A percentile compares a stretch with the other conserved stretches of the same genome.
Conservation (phyloP, 495 filamentous ascomycete species). For the Letharia lupina region DNA sequence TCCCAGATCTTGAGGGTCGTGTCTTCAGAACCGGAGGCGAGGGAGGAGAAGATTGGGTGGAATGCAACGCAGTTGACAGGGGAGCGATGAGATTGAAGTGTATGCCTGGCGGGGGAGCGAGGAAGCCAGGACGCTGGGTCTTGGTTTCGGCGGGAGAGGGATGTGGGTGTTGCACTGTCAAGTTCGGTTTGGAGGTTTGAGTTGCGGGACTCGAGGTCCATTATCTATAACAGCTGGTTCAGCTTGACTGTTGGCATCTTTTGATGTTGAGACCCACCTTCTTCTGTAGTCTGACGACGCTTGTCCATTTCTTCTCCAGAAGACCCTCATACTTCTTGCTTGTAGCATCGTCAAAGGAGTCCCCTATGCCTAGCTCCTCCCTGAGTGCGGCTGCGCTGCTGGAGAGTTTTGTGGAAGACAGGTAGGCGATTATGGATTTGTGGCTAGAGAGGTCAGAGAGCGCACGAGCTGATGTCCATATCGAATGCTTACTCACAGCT, state of each 20-base stretch:
- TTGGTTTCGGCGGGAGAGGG: constrained; percentile 66
- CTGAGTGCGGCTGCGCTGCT: constrained; percentile 57
- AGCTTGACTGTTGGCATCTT: not conserved
- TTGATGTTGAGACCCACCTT: constrained; percentile 48
- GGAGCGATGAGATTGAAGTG: constrained; percentile 72
- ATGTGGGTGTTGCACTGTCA: constrained; percentile 76
- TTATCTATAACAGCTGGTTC: constrained; percentile 53
- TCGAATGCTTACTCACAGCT: constrained; percentile 56
- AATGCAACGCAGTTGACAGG: constrained; percentile 87
- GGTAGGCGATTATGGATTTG: constrained; percentile 84
- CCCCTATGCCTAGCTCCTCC: constrained; percentile 34
- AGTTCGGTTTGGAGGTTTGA: constrained; percentile 68
- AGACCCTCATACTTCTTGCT: constrained; percentile 84
- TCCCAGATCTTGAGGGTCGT: constrained; percentile 96
- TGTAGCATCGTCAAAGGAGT: constrained; percentile 61
- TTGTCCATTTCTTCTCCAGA: constrained; percentile 95
- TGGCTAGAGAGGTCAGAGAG: constrained; percentile 47
- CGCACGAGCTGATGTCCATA: not conserved
- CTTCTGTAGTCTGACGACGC: constrained; percentile 81
- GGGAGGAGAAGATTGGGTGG: constrained; percentile 83
- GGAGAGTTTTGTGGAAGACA: constrained; percentile 60
- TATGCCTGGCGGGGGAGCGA: constrained; percentile 67
- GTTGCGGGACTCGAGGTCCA: constrained; percentile 79
- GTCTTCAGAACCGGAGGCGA: constrained; percentile 91
- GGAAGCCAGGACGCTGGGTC: constrained; percentile 86